Percentiles rank a stretch among this genome's conserved stretches.
Conservation (phyloP, 176 grass and related monocot genomes). For the Carex myosuroides region DNA sequence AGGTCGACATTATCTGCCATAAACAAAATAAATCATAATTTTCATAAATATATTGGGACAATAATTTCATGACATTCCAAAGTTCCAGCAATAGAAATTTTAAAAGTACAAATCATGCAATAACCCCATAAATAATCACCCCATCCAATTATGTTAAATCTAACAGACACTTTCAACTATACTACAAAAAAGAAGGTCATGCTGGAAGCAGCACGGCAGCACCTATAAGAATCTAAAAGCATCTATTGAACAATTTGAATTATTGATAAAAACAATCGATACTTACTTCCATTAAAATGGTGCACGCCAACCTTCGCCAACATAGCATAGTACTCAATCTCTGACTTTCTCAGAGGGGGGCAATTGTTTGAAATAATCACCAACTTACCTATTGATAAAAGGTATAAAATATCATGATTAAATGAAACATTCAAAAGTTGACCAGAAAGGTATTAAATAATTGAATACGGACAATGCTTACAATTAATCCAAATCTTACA, state of each 20-base stretch:
- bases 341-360: conserved; percentile 85
- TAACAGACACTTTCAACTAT: background rate
- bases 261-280: background rate
- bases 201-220: background rate
- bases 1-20: conserved; percentile 90
- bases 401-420: background rate
- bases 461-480: background rate
- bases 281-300: conserved; percentile 96
- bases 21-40: background rate
- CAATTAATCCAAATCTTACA: background rate
- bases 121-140: background rate
- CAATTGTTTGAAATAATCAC: conserved; percentile 91
- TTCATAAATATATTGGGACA: background rate
- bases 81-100: background rate
- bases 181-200: background rate
- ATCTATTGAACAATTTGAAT: background rate
- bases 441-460: background rate
- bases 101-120: background rate
- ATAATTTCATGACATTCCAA: background rate
- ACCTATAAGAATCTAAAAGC: background rate
- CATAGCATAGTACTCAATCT: conserved; percentile 99
- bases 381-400: conserved; percentile 50
- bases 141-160: background rate
- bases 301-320: conserved; percentile 84
- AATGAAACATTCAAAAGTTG: background rate